These are phyloP conservation scores for Leucoagaricus sp. DNA, from an alignment of 1,284 basidiomycete species.

Conservation along the genomic window DNA sequence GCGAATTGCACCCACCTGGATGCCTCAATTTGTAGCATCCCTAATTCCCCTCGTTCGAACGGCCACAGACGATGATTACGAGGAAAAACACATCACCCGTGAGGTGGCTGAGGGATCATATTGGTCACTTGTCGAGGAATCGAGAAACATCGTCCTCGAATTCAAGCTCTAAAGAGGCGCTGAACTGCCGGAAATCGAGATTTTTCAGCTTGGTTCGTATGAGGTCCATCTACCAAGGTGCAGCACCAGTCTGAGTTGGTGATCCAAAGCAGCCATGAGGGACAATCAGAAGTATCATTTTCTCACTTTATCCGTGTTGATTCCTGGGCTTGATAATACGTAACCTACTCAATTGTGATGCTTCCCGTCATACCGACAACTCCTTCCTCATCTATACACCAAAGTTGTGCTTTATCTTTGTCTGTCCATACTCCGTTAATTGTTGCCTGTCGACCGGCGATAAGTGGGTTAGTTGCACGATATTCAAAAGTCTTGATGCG, in stretches of 20 bases:
- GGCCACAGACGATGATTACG: neutral
- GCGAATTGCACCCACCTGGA: too few relatives aligned
- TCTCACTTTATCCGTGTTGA: too few relatives aligned
- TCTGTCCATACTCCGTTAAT: slow-evolving; percentile 53
- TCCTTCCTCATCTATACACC: slow-evolving; percentile 59
- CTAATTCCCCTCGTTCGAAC: neutral
- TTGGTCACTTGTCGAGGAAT: neutral
- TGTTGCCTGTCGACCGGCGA: slow-evolving; percentile 60
- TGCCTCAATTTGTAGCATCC: neutral
- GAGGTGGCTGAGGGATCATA: neutral
- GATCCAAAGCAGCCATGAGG: too few relatives aligned
- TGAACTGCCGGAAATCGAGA: neutral
- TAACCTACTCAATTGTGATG: slow-evolving; percentile 22
- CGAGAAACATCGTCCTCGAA: neutral
- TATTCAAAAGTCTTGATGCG: slow-evolving; percentile 64
- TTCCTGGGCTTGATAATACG: too few relatives aligned
- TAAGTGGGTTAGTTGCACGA: slow-evolving; percentile 72
- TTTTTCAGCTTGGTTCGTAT: neutral
- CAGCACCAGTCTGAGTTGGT: too few relatives aligned
- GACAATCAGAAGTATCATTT: too few relatives aligned
- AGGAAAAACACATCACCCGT: neutral
- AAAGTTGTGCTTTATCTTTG: slow-evolving; percentile 43
- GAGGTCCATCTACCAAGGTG: too few relatives aligned
- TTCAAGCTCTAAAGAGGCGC: neutral
- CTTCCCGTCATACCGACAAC: slow-evolving; percentile 75